Percentiles rank a stretch among this genome's conserved stretches.
Evolutionary conservation across 345 rosid species (phyloP).

Genomic region (Eucalyptus tenuipes): DNA sequence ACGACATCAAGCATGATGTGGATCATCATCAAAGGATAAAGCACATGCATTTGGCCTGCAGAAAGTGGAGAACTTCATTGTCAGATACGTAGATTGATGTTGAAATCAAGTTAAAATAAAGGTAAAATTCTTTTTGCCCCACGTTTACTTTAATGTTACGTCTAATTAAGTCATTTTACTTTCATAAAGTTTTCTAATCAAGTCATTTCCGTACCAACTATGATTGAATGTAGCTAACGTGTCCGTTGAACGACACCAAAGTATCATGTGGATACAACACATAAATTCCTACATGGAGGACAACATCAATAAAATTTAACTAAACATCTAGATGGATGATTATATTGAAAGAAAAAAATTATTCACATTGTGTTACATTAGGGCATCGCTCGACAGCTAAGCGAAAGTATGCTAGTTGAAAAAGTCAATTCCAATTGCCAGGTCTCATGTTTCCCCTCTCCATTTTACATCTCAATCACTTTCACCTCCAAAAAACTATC

Average conservation of each 20-base stretch:
- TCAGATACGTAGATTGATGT: neutral
- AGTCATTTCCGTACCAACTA: neutral
- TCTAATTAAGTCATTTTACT: neutral
- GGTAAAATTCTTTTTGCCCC: neutral
- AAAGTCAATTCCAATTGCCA: neutral
- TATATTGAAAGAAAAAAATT: too few species aligned
- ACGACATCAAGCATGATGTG: neutral
- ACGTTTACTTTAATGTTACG: neutral
- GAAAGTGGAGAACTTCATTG: neutral
- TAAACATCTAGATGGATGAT: neutral
- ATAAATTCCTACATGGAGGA: neutral
- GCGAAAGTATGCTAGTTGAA: neutral
- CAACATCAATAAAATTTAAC: too few species aligned
- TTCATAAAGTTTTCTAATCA: neutral
- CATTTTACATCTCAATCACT: neutral
- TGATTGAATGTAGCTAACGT: rapidly evolving
- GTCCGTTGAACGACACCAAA: rapidly evolving
- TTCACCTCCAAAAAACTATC: neutral
- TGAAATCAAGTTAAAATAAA: neutral
- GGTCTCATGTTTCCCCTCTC: neutral
- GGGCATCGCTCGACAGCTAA: neutral
- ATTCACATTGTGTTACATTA: neutral
- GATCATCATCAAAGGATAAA: neutral
- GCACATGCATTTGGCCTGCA: neutral
- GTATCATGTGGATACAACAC: neutral